Evolutionary conservation across 305 asterid species (phyloP), one percentile per base, ranked within the genome.

Genomic region (Fraxinus sp.): DNA sequence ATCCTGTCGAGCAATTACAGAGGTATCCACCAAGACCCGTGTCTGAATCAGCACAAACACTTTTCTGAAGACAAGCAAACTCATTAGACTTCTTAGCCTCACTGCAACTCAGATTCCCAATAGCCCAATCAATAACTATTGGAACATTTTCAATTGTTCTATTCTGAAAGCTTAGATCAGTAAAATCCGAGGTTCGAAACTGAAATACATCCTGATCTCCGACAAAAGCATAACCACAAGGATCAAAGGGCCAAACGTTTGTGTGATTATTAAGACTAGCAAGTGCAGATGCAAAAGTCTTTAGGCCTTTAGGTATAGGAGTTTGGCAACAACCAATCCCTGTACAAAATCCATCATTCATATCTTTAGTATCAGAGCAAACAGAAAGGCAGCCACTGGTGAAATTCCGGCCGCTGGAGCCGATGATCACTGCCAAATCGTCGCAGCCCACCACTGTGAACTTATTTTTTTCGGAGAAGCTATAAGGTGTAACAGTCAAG

Each of bases 281-380:
- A 22, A 89, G 84, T 2, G 57, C 9, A n/a, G 81, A 62, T 3
- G 13, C 18, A 20, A 46, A 84, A 24, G 14, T 41, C 39, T 84
- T 80, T 9, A 87, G 5, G 0, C 90, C 90, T 11, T 77, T 87
- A 9, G 90, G 89, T 3, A 89, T 57, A 26, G 81, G 7, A 22
- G 87, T 88, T 18, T 87, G 92, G 78, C 94, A 91, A 41, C 97
- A 92, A 0, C 97, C 95, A 33, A 83, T 78, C 1, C 92, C 94
- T 0, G 89, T 74, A 74, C 92, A 91, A 1, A 59, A 77, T 0
- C 90, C 91, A 7, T 83, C 89, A 1, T 46, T 43, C 37, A 87
- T 18, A 6, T 89, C 88, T 8, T 43, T 83, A 0, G 82, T 76
- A 18, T 62, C 82, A 0, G 84, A 79, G 74, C 94, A 91, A 0